Base-by-base conservation (phyloP, 371 early-diverging fungal species). In the Thermomucor indicae-seudaticae region DNA sequence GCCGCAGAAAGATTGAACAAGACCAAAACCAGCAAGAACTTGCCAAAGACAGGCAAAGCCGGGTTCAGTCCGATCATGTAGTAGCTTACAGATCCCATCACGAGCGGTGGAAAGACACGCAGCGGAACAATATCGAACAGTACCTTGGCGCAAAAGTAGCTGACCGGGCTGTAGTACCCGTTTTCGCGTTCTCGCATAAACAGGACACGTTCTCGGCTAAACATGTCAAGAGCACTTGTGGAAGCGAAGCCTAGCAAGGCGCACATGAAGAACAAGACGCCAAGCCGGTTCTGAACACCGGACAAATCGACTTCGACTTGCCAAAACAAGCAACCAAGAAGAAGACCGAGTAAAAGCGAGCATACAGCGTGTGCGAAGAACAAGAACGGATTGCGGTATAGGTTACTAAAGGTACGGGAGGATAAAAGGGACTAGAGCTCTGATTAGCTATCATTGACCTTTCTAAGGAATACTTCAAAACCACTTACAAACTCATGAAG, bases 101-200 rank as follows among this genome's bases (percentile, higher is more conserved):
- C 65, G n/a, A 93, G 48, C 1, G 94, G 87, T 4, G 96, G 96
- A 2, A 93, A 45, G 0, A 94, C 72, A 23, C 93, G 83, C 19
- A 93, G 62, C 6, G 93, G 90, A 6, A 91, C 51, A 22, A 88
- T 67, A 52, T 93, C 93, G 58, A 91, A 89, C n/a, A 92, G 31
- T 16, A 90, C 67, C 65, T 86, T 91, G 38, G 90, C 70, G 5
- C 74, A 38, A 60, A 86, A 89, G 58, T 86, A 92, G 4, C 88
- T 72, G 6, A 78, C 67, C 0, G 91, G 85, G 4, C 77, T 67
- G 53, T 92, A 92, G 63, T 86, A 91, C 11, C 91, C 87, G 57
- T 90, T 90, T 22, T 90, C 85, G 0, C 92, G 80, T 60, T 94
- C 92, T 6, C 89, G 67, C 58, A 90, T 75, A 64, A 91, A 92